phyloP scores from a whole-genome alignment of 768 basidiomycete genomes.

The Pleurotus giganteus region DNA sequence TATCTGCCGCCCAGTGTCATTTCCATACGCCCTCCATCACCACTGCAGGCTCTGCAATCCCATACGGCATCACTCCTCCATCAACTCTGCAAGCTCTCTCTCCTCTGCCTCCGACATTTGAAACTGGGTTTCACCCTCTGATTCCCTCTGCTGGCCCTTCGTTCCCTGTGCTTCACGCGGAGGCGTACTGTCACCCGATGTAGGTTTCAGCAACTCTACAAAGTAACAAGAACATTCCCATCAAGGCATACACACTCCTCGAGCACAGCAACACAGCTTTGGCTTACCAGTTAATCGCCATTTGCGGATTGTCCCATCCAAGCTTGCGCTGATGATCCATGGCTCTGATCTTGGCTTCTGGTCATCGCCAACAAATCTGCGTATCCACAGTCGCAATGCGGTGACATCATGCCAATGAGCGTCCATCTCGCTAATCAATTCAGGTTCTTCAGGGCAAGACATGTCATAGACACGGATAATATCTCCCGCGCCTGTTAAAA shows the following conservation, averaged over 20 bases:
- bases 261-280: neutral
- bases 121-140: conserved; percentile 26
- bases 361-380: conserved; percentile 41
- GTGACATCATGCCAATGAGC: conserved; percentile 92
- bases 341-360: conserved; percentile 57
- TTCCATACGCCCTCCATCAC: conserved; percentile 4
- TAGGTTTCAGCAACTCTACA: conserved; percentile 41
- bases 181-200: conserved; percentile 16
- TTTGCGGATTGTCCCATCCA: conserved; percentile 85
- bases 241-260: neutral
- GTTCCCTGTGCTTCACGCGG: conserved; percentile 11
- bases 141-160: conserved; percentile 8
- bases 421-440: conserved; percentile 71
- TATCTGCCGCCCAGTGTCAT: conserved; percentile 4
- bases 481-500: conserved; percentile 85
- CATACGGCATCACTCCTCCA: conserved; percentile 30
- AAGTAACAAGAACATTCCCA: neutral
- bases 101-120: conserved; percentile 86
- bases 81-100: conserved; percentile 78
- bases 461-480: conserved; percentile 79
- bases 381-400: conserved; percentile 70
- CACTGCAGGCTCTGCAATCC: neutral
- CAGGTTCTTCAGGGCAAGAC: conserved; percentile 62
- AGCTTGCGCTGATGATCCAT: conserved; percentile 80
- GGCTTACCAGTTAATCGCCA: conserved; percentile 72